Evolutionary conservation across 2,329 filamentous ascomycete species (phyloP).

Genomic region (Colletotrichum spaethianum): DNA sequence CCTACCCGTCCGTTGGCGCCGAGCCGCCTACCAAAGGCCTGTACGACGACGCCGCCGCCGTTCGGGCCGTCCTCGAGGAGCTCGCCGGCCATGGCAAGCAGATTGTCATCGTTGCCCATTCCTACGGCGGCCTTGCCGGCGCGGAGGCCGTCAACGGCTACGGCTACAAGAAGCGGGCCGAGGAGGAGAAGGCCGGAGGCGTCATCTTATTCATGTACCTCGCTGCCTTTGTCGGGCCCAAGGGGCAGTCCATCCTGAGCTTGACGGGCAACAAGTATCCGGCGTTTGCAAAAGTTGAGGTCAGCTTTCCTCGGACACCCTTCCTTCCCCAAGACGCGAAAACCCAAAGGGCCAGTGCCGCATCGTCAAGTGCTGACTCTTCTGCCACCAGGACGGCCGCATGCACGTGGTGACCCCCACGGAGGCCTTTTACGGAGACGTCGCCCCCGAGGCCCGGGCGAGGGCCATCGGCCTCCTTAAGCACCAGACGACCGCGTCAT

Average conservation of each 20-base stretch:
- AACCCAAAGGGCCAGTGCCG: too few species aligned
- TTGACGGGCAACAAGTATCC: conserved; percentile 40
- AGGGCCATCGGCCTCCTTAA: conserved; percentile 26
- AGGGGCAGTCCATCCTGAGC: conserved; percentile 43
- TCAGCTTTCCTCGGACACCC: conserved; percentile 15
- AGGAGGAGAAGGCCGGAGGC: conserved; percentile 52
- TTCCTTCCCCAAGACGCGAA: too few species aligned
- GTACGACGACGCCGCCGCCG: conserved; percentile 50
- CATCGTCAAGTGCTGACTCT: conserved; percentile 1
- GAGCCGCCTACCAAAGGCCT: conserved; percentile 46
- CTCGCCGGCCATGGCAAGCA: conserved; percentile 54
- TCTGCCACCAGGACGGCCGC: conserved; percentile 23
- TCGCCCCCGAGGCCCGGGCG: conserved; percentile 28
- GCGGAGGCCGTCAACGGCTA: conserved; percentile 54
- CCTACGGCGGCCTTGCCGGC: conserved; percentile 57
- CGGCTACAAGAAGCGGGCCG: conserved; percentile 50
- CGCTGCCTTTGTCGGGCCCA: conserved; percentile 49
- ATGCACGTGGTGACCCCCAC: background rate
- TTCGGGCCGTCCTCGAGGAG: conserved; percentile 45
- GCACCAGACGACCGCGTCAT: conserved; percentile 37
- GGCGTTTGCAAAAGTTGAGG: conserved; percentile 47
- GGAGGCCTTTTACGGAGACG: conserved; percentile 45
- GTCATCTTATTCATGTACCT: conserved; percentile 54
- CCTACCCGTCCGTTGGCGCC: conserved; percentile 51
- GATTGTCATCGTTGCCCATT: conserved; percentile 59